These are phyloP conservation scores for Isabelozyma heimii DNA, from an alignment of 805 yeast genomes.

Conservation along the genomic window DNA sequence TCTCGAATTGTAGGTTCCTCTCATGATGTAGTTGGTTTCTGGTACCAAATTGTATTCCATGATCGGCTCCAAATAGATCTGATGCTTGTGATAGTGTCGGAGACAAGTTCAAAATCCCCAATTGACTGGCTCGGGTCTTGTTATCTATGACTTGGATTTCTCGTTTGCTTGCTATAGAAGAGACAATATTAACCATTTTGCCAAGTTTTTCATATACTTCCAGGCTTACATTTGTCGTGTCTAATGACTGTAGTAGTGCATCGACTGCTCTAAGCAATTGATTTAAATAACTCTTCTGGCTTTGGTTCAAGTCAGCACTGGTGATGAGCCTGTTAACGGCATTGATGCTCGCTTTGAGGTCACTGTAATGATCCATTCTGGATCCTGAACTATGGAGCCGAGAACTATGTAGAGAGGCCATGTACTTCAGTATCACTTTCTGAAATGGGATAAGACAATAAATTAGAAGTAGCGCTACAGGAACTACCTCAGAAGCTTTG, in stretches of 20 bases:
- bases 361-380: not conserved
- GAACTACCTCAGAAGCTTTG: no score
- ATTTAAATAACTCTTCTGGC: conserved; percentile 7
- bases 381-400: not conserved
- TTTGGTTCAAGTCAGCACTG: not conserved
- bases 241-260: conserved; percentile 8
- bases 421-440: no score
- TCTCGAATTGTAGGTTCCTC: no score
- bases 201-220: conserved; percentile 4
- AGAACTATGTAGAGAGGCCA: not conserved
- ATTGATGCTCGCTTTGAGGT: not conserved
- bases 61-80: no score
- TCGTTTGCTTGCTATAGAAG: not conserved
- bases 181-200: conserved; percentile 2
- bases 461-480: no score
- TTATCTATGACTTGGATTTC: not conserved
- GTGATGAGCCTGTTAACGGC: not conserved
- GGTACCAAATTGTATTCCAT: no score
- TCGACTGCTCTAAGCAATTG: conserved; percentile 6
- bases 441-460: no score
- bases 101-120: conserved; percentile 8
- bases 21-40: no score
- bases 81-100: conserved; percentile 11
- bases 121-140: not conserved
- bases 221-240: conserved; percentile 5